Percentiles rank a stretch among this genome's conserved stretches.
phyloP scores from a whole-genome alignment of 169 alveolate genomes.

The Plasmodium inui region DNA sequence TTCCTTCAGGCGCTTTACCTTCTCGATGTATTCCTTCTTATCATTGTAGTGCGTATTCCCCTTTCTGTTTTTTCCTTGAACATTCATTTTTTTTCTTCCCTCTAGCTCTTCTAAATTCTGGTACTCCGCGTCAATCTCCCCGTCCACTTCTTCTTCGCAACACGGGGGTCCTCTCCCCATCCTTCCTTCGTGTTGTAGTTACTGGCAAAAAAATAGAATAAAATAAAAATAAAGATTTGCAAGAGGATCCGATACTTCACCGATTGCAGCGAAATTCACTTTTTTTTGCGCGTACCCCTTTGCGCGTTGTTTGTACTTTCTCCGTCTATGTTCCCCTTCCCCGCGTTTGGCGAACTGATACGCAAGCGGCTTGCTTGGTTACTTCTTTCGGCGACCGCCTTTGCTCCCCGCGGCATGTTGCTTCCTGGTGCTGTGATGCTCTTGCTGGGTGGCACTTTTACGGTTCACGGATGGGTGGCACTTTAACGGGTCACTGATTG shows the following conservation, averaged over 20 bases:
- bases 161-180: neutral
- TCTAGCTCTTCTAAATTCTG: neutral
- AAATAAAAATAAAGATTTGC: no score
- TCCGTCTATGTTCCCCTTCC: neutral
- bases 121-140: neutral
- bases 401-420: constrained; percentile 7
- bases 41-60: neutral
- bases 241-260: neutral
- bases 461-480: neutral
- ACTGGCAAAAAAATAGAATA: no score
- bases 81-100: neutral
- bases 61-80: neutral
- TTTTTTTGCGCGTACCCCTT: neutral
- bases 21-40: constrained; percentile 58
- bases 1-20: constrained; percentile 44
- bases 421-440: neutral
- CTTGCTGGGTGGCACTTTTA: neutral
- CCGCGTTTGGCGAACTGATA: no score
- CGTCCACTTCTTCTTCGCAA: neutral
- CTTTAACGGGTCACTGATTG: neutral
- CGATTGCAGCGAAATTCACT: neutral
- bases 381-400: neutral
- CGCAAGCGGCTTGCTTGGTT: no score
- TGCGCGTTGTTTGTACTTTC: neutral
- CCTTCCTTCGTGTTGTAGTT: neutral